Evolutionary conservation across 768 basidiomycete genomes (phyloP), one percentile per base, ranked within the genome.

Genomic region (Tricholoma matsutake): DNA sequence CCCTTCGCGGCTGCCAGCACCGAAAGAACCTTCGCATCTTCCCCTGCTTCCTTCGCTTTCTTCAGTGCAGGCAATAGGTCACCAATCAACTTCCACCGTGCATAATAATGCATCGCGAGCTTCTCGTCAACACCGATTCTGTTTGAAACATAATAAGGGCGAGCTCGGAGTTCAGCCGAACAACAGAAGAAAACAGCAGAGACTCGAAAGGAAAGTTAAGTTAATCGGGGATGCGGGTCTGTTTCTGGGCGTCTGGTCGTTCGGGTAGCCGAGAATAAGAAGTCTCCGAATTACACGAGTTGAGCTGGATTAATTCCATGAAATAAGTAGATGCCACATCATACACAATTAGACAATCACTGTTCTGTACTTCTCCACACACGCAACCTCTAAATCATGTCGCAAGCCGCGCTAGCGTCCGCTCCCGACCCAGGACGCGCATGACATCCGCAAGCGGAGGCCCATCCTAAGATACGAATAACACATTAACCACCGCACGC

Each of bases 21-120:
- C 1, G 78, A 78, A 68, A 85, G 68, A 18, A 79, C 82, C 57
- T 79, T 79, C 20, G 78, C 82, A 55, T 83, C 79, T 61, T 85
- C 80, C 4, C 79, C 81, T 0, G 68, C 75, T 2, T 77, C 78
- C 49, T 72, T 74, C 8, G 83, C 83, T 25, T 70, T 76, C 58
- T 70, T 69, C 41, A 86, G 62, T 0, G 76, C 67, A 1, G 82
- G 81, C 14, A 81, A 51, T 6, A 85, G 69, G 22, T 81, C 81
- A n/a, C 73, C 60, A 2, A 78, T 73, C 65, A 85, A 83, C 61
- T 76, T 77, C 81, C 78, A 83, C 39, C 84, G 70, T 22, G 78
- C 70, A 63, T 81, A 81, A 61, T 81, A 80, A 49, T 76, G 72
- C 61, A 80, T 59, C 32, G 77, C 78, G 14, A 81, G 67, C 64